These are phyloP conservation scores for Suillus spraguei DNA, from an alignment of 768 basidiomycete genomes.

Conservation along the genomic window DNA sequence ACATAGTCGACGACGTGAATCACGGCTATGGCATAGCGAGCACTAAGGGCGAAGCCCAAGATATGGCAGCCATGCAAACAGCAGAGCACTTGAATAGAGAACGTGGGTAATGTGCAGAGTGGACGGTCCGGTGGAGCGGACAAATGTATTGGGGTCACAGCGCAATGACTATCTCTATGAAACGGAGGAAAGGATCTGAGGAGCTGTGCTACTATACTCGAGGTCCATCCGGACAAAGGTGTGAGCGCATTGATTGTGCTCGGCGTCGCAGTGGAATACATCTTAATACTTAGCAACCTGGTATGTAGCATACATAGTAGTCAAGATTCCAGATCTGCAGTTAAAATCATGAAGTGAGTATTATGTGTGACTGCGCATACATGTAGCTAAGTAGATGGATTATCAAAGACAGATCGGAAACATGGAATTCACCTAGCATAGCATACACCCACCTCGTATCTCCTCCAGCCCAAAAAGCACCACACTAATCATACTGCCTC, in stretches of 20 bases:
- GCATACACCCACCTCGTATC: neutral
- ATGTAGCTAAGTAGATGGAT: constrained; percentile 1
- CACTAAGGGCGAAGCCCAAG: neutral
- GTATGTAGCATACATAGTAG: neutral
- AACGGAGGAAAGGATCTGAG: too few species aligned
- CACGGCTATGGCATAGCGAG: neutral
- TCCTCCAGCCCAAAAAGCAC: neutral
- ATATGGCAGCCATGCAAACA: neutral
- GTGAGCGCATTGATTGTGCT: too few species aligned
- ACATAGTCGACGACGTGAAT: neutral
- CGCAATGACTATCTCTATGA: neutral
- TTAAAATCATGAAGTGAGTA: neutral
- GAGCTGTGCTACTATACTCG: too few species aligned
- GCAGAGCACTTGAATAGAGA: too few species aligned
- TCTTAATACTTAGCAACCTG: too few species aligned
- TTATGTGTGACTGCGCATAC: neutral
- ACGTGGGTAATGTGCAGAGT: too few species aligned
- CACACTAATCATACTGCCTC: constrained; percentile 30
- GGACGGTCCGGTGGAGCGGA: too few species aligned
- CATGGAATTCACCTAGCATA: neutral
- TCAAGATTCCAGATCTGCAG: neutral
- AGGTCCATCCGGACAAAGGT: too few species aligned
- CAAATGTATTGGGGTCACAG: too few species aligned
- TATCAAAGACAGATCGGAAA: neutral
- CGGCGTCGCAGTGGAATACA: too few species aligned